Evolutionary conservation across 495 filamentous ascomycete genomes (phyloP).

Genomic region (Neurospora discreta): DNA sequence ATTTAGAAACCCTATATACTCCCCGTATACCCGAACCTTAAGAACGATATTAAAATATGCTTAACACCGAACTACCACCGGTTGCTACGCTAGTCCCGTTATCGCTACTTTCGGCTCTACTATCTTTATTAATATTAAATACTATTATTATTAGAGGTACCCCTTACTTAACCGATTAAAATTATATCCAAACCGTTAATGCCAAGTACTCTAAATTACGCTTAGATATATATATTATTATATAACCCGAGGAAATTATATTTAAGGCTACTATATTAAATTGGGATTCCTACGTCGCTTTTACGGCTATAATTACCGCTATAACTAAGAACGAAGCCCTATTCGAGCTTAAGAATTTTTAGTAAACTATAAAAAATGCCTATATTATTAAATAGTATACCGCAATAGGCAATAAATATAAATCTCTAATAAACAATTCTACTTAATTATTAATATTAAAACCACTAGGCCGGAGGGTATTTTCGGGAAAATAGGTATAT

Average conservation of each 20-base stretch:
- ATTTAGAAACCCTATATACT: neutral
- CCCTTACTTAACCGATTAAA: neutral
- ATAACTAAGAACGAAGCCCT: neutral
- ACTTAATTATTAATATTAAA: neutral
- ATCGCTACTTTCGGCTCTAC: too few relatives aligned
- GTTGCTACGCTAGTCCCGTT: too few relatives aligned
- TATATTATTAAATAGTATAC: neutral
- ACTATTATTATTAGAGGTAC: neutral
- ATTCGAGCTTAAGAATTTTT: neutral
- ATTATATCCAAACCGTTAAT: neutral
- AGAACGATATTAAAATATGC: neutral
- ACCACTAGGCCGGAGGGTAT: neutral
- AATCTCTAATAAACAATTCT: neutral
- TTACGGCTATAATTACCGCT: neutral
- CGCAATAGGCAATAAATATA: neutral
- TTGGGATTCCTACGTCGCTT: neutral
- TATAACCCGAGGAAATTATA: neutral
- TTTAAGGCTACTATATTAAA: neutral
- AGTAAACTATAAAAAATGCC: neutral
- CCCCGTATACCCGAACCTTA: neutral
- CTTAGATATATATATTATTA: neutral
- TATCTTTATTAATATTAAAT: neutral
- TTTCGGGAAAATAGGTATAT: neutral
- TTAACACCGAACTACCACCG: too few relatives aligned
- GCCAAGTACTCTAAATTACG: neutral